Conservation (phyloP, 495 filamentous ascomycete genomes). For the Xylaria nigripes region DNA sequence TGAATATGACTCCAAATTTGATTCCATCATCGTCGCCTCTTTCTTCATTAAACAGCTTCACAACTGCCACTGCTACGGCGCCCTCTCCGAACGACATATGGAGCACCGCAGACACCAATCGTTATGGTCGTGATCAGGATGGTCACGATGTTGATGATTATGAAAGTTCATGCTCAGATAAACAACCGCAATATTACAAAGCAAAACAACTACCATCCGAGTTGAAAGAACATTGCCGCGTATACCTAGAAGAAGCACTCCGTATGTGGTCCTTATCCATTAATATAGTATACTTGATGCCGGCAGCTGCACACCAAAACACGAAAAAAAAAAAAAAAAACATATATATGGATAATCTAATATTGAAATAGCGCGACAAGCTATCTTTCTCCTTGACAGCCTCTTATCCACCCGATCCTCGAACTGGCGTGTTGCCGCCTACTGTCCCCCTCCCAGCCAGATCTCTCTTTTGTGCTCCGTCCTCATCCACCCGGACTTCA, state of each 20-base stretch:
- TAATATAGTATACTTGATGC: background rate
- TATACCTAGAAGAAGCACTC: conserved; percentile 69
- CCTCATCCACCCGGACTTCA: conserved; percentile 62
- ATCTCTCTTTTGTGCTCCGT: conserved; percentile 61
- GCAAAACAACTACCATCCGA: conserved; percentile 51
- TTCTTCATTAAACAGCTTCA: conserved; percentile 3
- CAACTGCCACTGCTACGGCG: background rate
- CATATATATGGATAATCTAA: background rate
- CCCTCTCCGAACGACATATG: background rate
- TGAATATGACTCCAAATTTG: background rate
- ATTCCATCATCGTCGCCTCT: conserved; percentile 3
- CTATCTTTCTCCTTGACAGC: conserved; percentile 58
- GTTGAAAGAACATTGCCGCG: conserved; percentile 54
- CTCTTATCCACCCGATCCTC: conserved; percentile 43
- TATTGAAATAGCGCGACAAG: conserved; percentile 49
- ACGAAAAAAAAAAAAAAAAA: background rate
- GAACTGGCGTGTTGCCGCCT: conserved; percentile 31
- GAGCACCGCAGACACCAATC: background rate
- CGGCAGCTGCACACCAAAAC: background rate
- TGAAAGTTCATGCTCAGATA: background rate
- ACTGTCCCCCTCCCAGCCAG: conserved; percentile 46
- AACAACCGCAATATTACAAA: conserved; percentile 38
- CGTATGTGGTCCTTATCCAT: conserved; percentile 37
- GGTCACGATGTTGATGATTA: background rate
- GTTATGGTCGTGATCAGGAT: background rate